phyloP scores from a whole-genome alignment of 768 basidiomycete genomes.

The Russula sp. region DNA sequence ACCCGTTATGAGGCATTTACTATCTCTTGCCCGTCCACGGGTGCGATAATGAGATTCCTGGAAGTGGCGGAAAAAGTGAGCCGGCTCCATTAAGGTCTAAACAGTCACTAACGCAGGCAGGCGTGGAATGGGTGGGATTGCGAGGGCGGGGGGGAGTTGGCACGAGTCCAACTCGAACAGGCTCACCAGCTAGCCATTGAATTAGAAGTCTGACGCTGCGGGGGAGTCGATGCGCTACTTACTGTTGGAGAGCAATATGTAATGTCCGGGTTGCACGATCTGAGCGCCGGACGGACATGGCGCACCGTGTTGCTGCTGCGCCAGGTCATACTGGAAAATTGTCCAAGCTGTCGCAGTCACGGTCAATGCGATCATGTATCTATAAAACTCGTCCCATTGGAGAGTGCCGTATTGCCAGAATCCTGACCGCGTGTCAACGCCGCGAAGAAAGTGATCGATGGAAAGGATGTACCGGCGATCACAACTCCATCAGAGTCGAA shows the following conservation, averaged over 20 bases:
- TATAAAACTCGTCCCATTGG: conserved; percentile 2
- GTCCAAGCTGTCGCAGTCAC: neutral
- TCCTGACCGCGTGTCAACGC: neutral
- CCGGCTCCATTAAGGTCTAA: neutral
- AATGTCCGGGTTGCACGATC: neutral
- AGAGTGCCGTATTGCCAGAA: conserved; percentile 5
- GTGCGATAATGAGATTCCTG: neutral
- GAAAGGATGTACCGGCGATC: neutral
- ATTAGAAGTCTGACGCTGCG: neutral
- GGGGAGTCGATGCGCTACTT: neutral
- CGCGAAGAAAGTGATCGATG: no score
- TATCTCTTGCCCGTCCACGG: neutral
- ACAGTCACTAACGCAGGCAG: neutral
- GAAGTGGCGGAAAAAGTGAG: neutral
- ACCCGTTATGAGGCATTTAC: neutral
- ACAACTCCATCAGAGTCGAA: neutral
- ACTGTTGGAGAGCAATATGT: neutral
- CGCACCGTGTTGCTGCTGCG: neutral
- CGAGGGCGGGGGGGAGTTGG: neutral
- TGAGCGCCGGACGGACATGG: neutral
- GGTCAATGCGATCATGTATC: neutral
- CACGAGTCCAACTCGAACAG: neutral
- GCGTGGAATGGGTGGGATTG: neutral
- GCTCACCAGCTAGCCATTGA: neutral
- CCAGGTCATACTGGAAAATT: neutral